Base-by-base conservation (phyloP, 148 eudicot genomes). In the Linanthus parryae region DNA sequence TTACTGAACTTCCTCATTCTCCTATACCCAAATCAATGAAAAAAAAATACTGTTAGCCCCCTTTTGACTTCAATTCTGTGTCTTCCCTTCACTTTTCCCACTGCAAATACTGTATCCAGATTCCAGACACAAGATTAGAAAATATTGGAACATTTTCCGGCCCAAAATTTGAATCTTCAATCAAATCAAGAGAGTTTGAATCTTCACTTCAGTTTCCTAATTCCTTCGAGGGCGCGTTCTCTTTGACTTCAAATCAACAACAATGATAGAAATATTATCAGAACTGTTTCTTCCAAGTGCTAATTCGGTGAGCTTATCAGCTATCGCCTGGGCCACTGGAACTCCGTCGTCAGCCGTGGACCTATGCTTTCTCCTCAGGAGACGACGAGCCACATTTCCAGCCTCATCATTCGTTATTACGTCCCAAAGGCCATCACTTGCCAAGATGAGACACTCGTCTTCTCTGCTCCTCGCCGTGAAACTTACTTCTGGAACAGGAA, bases 361-460 rank as follows among this genome's bases (percentile, higher is more conserved):
- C 58, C 77, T 71, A 3, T 79, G 75, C 41, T 68, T 43, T 38
- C 75, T 49, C 69, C 86, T 77, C 5, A 83, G 54, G 45, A 83
- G 58, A 34, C 85, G 83, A 17, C 88, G 80, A 24, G 84, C 85
- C 25, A 81, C 66, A 44, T 83, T 73, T 4, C 96, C 84, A 0
- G 71, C 94, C 53, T 84, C 77, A 3, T 76, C 88, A 56, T 76
- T 88, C 7, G 88, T 64, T 78, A 88, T 79, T 17, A 88, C 96
- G 55, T 88, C 96, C 96, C 96, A 84, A 30, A 88, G 78, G 7
- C 96, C 96, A 40, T 88, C 91, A 58, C 95, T 87, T 19, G 96
- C 96, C 58, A 84, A 54, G 34, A 88, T 66, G 52, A 88, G 48
- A 55, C 91, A 88, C 69, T 88, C 96, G n/a, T 88, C 96, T 27